phyloP scores from a whole-genome alignment of 805 yeast species.

The Diddensiella caesifluorescens region DNA sequence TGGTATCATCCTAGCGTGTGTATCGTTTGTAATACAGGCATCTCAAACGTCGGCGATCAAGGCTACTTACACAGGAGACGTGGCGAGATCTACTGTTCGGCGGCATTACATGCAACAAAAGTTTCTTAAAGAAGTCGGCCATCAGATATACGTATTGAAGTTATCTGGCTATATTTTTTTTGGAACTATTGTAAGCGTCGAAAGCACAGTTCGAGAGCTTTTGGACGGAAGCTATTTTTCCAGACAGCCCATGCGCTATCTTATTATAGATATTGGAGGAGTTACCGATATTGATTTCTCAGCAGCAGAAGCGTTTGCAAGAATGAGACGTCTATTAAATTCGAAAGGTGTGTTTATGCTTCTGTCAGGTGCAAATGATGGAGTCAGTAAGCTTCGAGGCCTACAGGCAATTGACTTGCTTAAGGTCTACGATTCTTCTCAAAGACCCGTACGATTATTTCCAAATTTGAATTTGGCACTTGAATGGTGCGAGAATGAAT shows the following conservation, averaged over 20 bases:
- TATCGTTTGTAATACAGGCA: conserved; percentile 91
- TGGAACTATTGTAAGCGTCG: conserved; percentile 93
- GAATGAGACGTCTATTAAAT: conserved; percentile 72
- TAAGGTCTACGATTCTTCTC: conserved; percentile 44
- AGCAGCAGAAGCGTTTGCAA: conserved; percentile 91
- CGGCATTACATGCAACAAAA: conserved; percentile 87
- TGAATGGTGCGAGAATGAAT: conserved; percentile 96
- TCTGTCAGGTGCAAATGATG: conserved; percentile 68
- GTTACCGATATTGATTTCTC: conserved; percentile 81
- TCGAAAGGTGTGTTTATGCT: conserved; percentile 67
- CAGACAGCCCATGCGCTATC: conserved; percentile 60
- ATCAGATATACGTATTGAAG: conserved; percentile 83
- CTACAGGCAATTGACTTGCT: conserved; percentile 81
- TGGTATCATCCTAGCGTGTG: conserved; percentile 86
- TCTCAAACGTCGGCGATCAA: conserved; percentile 76
- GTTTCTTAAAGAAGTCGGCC: conserved; percentile 78
- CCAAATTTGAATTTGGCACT: conserved; percentile 78
- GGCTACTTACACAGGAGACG: conserved; percentile 78
- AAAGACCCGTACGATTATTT: conserved; percentile 52
- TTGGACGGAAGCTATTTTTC: conserved; percentile 51
- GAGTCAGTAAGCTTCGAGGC: conserved; percentile 61
- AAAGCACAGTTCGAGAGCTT: conserved; percentile 59
- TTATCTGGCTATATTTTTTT: conserved; percentile 86
- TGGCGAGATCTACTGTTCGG: conserved; percentile 86
- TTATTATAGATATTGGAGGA: conserved; percentile 78